Percentiles rank a stretch among this genome's conserved stretches.
Evolutionary conservation across 1,139 yeast genomes (phyloP).

Genomic region (Yamadazyma trypodendri): DNA sequence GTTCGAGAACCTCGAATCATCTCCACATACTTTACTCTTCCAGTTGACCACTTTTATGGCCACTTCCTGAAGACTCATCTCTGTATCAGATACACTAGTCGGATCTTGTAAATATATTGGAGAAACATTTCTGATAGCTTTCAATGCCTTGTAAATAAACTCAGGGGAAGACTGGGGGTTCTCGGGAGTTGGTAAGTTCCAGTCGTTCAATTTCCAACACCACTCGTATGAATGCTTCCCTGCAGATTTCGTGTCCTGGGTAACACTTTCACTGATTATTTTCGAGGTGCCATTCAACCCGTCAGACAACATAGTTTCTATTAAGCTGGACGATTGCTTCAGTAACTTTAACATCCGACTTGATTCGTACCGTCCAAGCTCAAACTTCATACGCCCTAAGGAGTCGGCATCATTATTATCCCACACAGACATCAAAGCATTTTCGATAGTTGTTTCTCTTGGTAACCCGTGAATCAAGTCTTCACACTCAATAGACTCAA

Average conservation of each 20-base stretch:
- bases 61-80: neutral
- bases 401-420: conserved; percentile 26
- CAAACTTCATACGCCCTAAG: conserved; percentile 47
- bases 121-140: conserved; percentile 31
- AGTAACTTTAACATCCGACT: conserved; percentile 20
- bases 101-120: neutral
- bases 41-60: conserved; percentile 1
- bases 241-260: conserved; percentile 9
- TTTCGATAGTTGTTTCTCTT: conserved; percentile 49
- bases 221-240: conserved; percentile 34
- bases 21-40: conserved; percentile 2
- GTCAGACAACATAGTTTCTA: conserved; percentile 38
- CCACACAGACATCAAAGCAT: conserved; percentile 46
- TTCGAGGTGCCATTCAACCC: conserved; percentile 52
- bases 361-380: conserved; percentile 58
- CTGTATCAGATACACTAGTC: neutral
- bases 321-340: conserved; percentile 16
- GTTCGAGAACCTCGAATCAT: neutral
- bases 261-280: conserved; percentile 20
- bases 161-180: conserved; percentile 35
- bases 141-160: conserved; percentile 47
- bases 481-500: conserved; percentile 52
- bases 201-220: conserved; percentile 70
- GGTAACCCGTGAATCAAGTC: conserved; percentile 69
- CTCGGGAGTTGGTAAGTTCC: conserved; percentile 60